Percentiles rank a stretch among this genome's conserved stretches.
Evolutionary conservation across 1,284 basidiomycete species (phyloP).

Genomic region (Apiotrichum akiyoshidainum): DNA sequence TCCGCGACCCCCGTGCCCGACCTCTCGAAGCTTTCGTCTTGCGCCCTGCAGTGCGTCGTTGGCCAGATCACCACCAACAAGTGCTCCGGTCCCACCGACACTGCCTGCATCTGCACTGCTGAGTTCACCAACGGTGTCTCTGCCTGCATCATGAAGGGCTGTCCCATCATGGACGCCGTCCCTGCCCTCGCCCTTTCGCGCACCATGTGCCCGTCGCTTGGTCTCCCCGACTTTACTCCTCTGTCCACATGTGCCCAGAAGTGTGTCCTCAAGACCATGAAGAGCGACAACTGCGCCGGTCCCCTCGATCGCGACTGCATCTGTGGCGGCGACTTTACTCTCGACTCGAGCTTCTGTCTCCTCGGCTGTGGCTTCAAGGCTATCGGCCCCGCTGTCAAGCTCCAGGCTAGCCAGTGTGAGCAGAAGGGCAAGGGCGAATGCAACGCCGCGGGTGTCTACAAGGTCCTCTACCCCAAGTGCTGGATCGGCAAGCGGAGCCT

Average conservation of each 20-base stretch:
- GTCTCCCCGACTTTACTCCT: slow-evolving; percentile 5
- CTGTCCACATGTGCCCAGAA: slow-evolving; percentile 1
- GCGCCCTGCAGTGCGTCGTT: slow-evolving; percentile 6
- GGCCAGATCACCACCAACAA: background rate
- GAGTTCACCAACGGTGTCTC: slow-evolving; percentile 1
- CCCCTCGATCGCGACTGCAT: slow-evolving; percentile 12
- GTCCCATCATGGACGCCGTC: slow-evolving; percentile 2
- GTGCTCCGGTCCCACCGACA: slow-evolving; percentile 10
- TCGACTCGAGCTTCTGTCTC: slow-evolving; percentile 2
- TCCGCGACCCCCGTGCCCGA: background rate
- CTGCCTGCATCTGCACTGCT: slow-evolving; percentile 7
- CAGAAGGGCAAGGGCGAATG: background rate
- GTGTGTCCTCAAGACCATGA: slow-evolving; percentile 8
- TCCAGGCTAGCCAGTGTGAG: background rate
- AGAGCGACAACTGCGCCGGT: background rate
- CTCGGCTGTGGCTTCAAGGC: slow-evolving; percentile 4
- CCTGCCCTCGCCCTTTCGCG: slow-evolving; percentile 1
- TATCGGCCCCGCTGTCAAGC: background rate
- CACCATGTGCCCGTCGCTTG: slow-evolving; percentile 9
- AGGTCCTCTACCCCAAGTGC: slow-evolving; percentile 6
- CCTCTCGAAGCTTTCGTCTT: slow-evolving; percentile 8
- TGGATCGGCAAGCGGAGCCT: background rate
- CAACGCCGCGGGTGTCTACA: slow-evolving; percentile 1
- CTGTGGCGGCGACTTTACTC: slow-evolving; percentile 1
- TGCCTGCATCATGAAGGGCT: background rate